Conservation (phyloP, 352 stramenopile species). For the Paralagenidium karlingii region DNA sequence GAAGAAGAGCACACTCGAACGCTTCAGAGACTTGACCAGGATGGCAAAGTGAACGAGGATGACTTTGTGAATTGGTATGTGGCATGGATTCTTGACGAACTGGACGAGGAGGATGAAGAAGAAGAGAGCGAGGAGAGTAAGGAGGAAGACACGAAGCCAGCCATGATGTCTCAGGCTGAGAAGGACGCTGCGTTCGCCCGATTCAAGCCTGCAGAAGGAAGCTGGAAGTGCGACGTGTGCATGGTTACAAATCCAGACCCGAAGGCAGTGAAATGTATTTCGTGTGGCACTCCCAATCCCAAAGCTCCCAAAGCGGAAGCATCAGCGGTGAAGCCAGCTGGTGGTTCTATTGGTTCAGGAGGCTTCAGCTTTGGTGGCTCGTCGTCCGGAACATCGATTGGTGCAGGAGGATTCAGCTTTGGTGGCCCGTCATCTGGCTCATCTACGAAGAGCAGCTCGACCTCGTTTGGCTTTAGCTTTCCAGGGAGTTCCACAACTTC, state of each 20-base stretch:
- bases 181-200: neutral
- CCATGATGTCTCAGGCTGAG: neutral
- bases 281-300: constrained; percentile 19
- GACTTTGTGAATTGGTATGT: constrained; percentile 15
- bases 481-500: neutral
- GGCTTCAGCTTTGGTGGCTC: constrained; percentile 22
- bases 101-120: constrained; percentile 9
- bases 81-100: constrained; percentile 14
- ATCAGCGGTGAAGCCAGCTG: neutral
- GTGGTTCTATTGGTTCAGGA: too few species aligned
- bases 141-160: neutral
- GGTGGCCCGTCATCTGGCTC: too few species aligned
- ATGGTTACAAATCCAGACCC: constrained; percentile 23
- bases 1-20: constrained; percentile 9
- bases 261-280: constrained; percentile 11
- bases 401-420: constrained; percentile 5
- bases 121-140: neutral
- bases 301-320: constrained; percentile 12
- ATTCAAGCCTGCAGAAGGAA: constrained; percentile 16
- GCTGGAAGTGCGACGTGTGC: constrained; percentile 43
- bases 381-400: neutral
- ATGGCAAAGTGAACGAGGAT: constrained; percentile 6
- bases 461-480: too few species aligned
- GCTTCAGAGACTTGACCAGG: constrained; percentile 5
- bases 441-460: too few species aligned